Percentiles rank a stretch among this genome's conserved stretches.
phyloP scores from a whole-genome alignment of 495 filamentous ascomycete species.

The Neurospora pannonica region DNA sequence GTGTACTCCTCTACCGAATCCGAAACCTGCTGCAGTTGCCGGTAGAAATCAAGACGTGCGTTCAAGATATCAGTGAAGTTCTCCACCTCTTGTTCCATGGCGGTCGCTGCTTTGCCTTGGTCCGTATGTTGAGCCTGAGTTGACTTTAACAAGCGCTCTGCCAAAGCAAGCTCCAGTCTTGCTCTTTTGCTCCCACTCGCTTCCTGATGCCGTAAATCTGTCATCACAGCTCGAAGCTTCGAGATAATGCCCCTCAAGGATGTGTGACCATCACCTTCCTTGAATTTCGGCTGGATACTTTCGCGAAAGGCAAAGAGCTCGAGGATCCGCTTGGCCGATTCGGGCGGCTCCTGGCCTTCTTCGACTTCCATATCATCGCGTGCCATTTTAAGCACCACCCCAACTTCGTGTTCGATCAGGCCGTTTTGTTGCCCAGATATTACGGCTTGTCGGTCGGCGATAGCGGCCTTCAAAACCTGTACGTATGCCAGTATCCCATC shows the following conservation, averaged over 20 bases:
- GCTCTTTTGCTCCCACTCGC: slow-evolving; percentile 55
- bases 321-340: slow-evolving; percentile 39
- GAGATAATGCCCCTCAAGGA: slow-evolving; percentile 63
- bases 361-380: slow-evolving; percentile 19
- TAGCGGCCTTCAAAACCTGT: slow-evolving; percentile 59
- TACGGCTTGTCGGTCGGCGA: slow-evolving; percentile 68
- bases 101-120: slow-evolving; percentile 53
- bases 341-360: slow-evolving; percentile 55
- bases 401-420: slow-evolving; percentile 72
- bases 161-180: slow-evolving; percentile 52
- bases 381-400: slow-evolving; percentile 47
- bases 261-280: slow-evolving; percentile 29
- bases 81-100: slow-evolving; percentile 64
- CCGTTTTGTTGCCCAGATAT: slow-evolving; percentile 65
- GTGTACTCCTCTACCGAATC: slow-evolving; percentile 73
- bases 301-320: slow-evolving; percentile 49
- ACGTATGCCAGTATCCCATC: slow-evolving; percentile 77
- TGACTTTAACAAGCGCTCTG: slow-evolving; percentile 41
- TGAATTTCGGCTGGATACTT: slow-evolving; percentile 44
- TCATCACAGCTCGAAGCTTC: slow-evolving; percentile 54
- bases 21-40: slow-evolving; percentile 79
- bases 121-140: slow-evolving; percentile 51
- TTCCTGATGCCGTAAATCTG: slow-evolving; percentile 51
- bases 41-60: slow-evolving; percentile 74
- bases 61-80: slow-evolving; percentile 72